Base-by-base conservation (phyloP, 805 yeast genomes). In the Candida easanensis region DNA sequence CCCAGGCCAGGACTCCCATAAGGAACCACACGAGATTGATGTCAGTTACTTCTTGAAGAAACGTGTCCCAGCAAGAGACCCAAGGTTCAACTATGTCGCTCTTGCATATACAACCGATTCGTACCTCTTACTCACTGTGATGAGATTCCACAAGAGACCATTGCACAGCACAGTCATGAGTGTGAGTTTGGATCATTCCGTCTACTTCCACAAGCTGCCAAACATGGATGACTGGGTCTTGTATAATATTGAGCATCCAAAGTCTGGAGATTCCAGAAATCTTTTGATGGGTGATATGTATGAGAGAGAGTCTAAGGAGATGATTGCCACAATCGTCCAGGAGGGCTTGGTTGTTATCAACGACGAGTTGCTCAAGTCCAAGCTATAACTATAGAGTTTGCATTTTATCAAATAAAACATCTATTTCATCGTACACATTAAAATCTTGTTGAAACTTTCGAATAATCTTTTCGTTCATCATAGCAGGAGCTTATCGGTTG, bases 121-220 rank as follows among this genome's bases (percentile, higher is more conserved):
- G 13, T 71, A 76, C 44, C 71, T 77, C 44, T 59, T 82, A 38
- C 68, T 76, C 13, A 61, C 80, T 2, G 64, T 79, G 26, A 77
- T 76, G 51, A 70, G 83, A 45, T 63, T 76, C 41, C 72, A 79
- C 42, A 58, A 76, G 40, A 60, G 71, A 33, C 72, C 71, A 18
- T 54, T 73, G 58, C 69, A 67, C 45, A 66, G 73, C 17, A 68
- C 76, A 15, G 70, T 69, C 28, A 72, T 77, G 49, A 74, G 80
- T 14, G 82, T 80, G 3, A 78, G 85, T 18, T 60, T 84, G 49
- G 89, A 83, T 51, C 89, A 84, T 56, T 63, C 80, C 0, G 72
- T 85, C 25, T 80, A 80, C 58, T 81, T 84, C 65, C 87, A 82
- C 56, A 76, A 71, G 25, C 63, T 63, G 42, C 70, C 78, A 45